These are phyloP conservation scores for Royoungia palumana DNA, from an alignment of 768 basidiomycete genomes.

Conservation along the genomic window DNA sequence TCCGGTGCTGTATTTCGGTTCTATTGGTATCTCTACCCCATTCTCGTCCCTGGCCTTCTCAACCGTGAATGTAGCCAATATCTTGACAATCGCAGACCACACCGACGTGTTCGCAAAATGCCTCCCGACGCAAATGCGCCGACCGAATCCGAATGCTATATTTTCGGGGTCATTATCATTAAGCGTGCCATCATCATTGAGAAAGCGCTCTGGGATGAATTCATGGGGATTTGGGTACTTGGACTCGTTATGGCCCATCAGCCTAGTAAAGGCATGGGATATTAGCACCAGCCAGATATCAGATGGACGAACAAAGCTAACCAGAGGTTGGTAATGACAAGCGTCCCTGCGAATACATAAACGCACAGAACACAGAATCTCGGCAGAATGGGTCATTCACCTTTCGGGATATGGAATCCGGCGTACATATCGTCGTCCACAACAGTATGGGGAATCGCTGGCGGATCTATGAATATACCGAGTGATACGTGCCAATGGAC, in stretches of 20 bases:
- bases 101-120: slow-evolving; percentile 24
- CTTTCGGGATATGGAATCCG: slow-evolving; percentile 51
- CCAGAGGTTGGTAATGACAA: slow-evolving; percentile 20
- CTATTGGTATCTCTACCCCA: slow-evolving; percentile 19
- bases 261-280: slow-evolving; percentile 11
- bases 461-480: neutral
- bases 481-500: neutral
- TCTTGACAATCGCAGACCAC: slow-evolving; percentile 20
- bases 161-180: slow-evolving; percentile 7
- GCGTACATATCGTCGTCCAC: slow-evolving; percentile 43
- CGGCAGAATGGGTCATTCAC: neutral
- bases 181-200: slow-evolving; percentile 25
- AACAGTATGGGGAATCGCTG: slow-evolving; percentile 30
- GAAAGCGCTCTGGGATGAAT: slow-evolving; percentile 41
- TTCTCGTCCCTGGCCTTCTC: slow-evolving; percentile 14
- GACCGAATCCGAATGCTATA: slow-evolving; percentile 27
- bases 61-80: slow-evolving; percentile 18
- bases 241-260: slow-evolving; percentile 22
- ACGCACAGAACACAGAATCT: no score
- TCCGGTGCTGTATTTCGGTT: slow-evolving; percentile 6
- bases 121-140: slow-evolving; percentile 30
- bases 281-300: neutral
- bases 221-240: slow-evolving; percentile 37
- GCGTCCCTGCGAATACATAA: slow-evolving; percentile 12
- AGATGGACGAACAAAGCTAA: neutral